Base-by-base conservation (phyloP, 2,329 filamentous ascomycete genomes). In the Paracorniculantispora psalliotae region DNA sequence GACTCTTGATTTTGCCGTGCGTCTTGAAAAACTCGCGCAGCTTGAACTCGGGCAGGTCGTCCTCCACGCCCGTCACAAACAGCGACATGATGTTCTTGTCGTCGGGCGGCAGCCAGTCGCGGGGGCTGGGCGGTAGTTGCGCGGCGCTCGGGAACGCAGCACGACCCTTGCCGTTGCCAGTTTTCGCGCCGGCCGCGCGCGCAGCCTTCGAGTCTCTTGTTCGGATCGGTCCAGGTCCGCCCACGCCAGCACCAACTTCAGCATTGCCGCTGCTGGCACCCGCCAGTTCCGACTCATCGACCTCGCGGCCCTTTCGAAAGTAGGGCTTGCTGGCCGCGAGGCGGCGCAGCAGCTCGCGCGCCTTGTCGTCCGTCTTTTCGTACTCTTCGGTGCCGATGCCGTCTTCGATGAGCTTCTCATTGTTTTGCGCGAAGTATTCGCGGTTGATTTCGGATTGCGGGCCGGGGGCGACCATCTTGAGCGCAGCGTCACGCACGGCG, bases 351-450 rank as follows among this genome's bases (percentile, higher is more conserved):
- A 99, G 77, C 66, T 99, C 94, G 59, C 93, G 83, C 2, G 92
- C 94, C 75, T 97, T 97, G 70, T 97, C 93, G 67, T 99, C 94
- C 1, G 93, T 94, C 80, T 97, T 96, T 63, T 96, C 92, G 70
- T 97, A 97, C 65, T 90, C 92, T 70, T 97, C 94, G 9, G 91
- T 81, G 17, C 87, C 89, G 63, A 90, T 82, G 2, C 94, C 94
- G 66, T 97, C 92, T 69, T 97, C 92, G 52, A 99, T 92, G 62
- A 96, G 91, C 68, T 88, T 90, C 77, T 97, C 93, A 73, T 97
- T 92, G 71, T 97, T 94, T 72, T 99, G 94, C 15, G 94, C 94
- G 73, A 96, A 99, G 75, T 94, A 99, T 75, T 99, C 92, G 66
- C 94, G 81, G 77, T 99, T 99, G 73, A 99, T 91, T 58, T 90